These are phyloP conservation scores for Rhododendron henanense DNA, from an alignment of 148 eudicot species.

Conservation along the genomic window DNA sequence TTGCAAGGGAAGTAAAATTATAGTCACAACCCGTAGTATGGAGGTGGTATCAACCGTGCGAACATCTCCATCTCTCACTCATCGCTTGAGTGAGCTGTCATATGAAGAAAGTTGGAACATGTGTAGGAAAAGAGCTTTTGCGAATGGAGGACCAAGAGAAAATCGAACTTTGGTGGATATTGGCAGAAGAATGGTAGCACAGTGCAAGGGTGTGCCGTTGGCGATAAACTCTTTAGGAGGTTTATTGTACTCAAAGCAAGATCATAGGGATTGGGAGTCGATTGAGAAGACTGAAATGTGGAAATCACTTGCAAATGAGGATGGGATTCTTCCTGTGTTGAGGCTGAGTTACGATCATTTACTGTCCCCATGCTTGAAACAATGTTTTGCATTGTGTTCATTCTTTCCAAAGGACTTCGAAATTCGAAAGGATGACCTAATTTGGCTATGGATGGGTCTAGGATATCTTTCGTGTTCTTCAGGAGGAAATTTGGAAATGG, in stretches of 20 bases:
- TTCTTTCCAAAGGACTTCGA: no score
- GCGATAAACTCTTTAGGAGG: not conserved
- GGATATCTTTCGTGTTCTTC: no score
- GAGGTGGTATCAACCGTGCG: not conserved
- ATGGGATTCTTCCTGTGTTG: no score
- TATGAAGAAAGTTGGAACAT: slow-evolving; percentile 9
- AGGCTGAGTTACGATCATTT: not conserved
- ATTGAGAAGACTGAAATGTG: not conserved
- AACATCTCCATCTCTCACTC: not conserved
- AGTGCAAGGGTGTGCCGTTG: not conserved
- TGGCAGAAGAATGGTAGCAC: not conserved
- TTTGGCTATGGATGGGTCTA: no score
- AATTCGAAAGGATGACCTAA: no score
- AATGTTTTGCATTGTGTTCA: not conserved
- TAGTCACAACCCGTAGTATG: no score
- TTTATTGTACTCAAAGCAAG: not conserved
- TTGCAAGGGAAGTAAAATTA: no score
- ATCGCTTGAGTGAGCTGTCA: not conserved
- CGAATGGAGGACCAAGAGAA: not conserved
- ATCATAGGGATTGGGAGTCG: not conserved
- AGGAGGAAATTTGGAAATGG: no score
- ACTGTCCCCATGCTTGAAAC: not conserved
- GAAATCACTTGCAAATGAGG: no score
- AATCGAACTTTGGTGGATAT: not conserved
- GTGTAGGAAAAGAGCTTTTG: not conserved